Conservation (phyloP, 2,329 filamentous ascomycete genomes). For the Colletotrichum musae region DNA sequence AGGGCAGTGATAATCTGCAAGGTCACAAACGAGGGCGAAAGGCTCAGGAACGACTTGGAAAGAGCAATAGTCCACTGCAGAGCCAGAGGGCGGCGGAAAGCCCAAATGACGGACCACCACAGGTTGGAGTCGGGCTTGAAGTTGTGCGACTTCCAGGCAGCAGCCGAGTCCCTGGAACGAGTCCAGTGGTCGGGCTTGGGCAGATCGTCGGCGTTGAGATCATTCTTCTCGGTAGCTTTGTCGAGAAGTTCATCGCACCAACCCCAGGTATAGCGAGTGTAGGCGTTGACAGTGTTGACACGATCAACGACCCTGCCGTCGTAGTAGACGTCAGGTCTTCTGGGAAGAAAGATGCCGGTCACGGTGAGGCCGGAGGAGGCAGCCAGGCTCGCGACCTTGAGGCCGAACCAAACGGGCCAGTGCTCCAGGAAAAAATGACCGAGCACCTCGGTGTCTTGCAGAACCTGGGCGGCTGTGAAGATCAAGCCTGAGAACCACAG, state of each 20-base stretch:
- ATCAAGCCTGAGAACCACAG: slow-evolving; percentile 63
- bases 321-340: slow-evolving; percentile 77
- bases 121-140: slow-evolving; percentile 59
- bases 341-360: slow-evolving; percentile 70
- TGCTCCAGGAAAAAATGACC: slow-evolving; percentile 52
- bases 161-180: slow-evolving; percentile 64
- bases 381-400: slow-evolving; percentile 65
- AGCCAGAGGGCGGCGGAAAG: slow-evolving; percentile 69
- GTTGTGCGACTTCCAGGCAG: slow-evolving; percentile 63
- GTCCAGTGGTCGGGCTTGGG: slow-evolving; percentile 71
- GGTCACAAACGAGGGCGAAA: slow-evolving; percentile 80
- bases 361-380: slow-evolving; percentile 61
- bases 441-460: slow-evolving; percentile 60
- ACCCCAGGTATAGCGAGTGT: slow-evolving; percentile 74
- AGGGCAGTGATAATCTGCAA: slow-evolving; percentile 75
- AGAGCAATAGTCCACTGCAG: slow-evolving; percentile 73
- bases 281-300: slow-evolving; percentile 72
- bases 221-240: slow-evolving; percentile 69
- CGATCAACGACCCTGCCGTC: slow-evolving; percentile 73
- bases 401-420: slow-evolving; percentile 53
- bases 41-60: slow-evolving; percentile 70
- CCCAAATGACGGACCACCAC: slow-evolving; percentile 71
- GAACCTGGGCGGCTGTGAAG: slow-evolving; percentile 59
- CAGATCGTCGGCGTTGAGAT: slow-evolving; percentile 74
- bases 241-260: slow-evolving; percentile 73